Evolutionary conservation across 2,329 filamentous ascomycete genomes (phyloP), one percentile per base, ranked within the genome.

Genomic region (Hortaea sp.): DNA sequence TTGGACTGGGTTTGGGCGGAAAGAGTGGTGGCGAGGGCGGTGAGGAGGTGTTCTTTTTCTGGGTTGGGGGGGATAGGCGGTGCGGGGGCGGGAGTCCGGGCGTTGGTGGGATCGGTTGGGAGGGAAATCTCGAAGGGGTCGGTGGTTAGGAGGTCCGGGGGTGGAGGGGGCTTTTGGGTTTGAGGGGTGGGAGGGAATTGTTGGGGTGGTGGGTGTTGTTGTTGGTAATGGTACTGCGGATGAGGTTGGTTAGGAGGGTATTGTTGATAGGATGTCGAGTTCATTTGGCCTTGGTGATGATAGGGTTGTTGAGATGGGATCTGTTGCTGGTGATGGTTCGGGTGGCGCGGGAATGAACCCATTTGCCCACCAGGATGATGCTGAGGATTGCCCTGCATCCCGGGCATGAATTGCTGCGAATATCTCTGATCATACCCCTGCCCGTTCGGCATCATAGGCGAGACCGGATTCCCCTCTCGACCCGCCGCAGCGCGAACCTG

Each of bases 11-110:
- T 81, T 51, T 85, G 81, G 35, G 77, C 70, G 45, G 81, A 73
- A 3, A 97, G 71, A 0, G 81, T 78, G 46, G 76, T 72, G 32
- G 83, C 88, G 29, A 97, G 76, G 39, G 88, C 84, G 44, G 77
- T 76, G 3, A 95, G 75, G 11, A 97, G 77, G 13, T 85, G 83
- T 64, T 97, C 88, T 63, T 95, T 95, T 66, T 97, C 88, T 0
- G 92, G 92, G 59, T 98, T 98, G 0, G 88, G 89, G 0, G 92
- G 90, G 30, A 95, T 88, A 0, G 90, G 89, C 0, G 92, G 90
- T 1, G 88, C 79, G 32, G 32, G 2, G 5, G 83, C 75, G 6
- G 80, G 62, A 20, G 74, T 69, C 29, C 57, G 42, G 34, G 40
- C 39, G 12, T 46, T 29, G 67, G 75, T 28, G 65, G 73, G n/a